Base-by-base conservation (phyloP, 805 yeast species). In the Teunomyces aglyptinius region DNA sequence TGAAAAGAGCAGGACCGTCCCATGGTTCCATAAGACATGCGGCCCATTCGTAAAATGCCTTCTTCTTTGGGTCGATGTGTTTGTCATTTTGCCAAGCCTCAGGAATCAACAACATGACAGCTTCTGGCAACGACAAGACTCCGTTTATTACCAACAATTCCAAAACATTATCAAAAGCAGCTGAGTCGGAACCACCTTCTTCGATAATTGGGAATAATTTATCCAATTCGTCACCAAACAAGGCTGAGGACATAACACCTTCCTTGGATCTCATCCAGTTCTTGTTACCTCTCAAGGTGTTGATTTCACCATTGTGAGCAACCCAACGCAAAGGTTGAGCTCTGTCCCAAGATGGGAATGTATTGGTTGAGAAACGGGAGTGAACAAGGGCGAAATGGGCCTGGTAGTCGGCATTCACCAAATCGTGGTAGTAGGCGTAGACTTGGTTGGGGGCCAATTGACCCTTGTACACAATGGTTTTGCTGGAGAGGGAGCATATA, bases 261-360 rank as follows among this genome's bases (percentile, higher is more conserved):
- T 92, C 99, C 68, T 96, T 86, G 36, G 98, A 94, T 56, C 96
- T 82, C 97, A 94, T 91, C 98, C 98, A 94, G 72, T 92, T 92
- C 71, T 92, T 94, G 80, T 92, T 92, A 57, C 99, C 99, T 68
- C 98, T 82, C 63, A 92, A 73, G 34, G 99, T 92, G 71, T 92
- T 92, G 68, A 92, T 94, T 71, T 92, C 99, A 77, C 99, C 99
- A 67, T 92, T 92, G 73, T 92, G 99, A 33, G 99, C 99, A 27
- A 96, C 89, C 86, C 95, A 85, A 68, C 98, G 79, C 61, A 92
- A 78, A 41, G 99, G 99, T 71, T 92, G 99, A 19, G 99, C 98
- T 70, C 99, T 83, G 71, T 94, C 99, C 99, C 99, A 92, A n/a
- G 97, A 89, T 41, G 99, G 99, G 82, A 92, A 92, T 41, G 99